Evolutionary conservation across 108 stramenopile genomes (phyloP).

Genomic region (Ochromonas danica): DNA sequence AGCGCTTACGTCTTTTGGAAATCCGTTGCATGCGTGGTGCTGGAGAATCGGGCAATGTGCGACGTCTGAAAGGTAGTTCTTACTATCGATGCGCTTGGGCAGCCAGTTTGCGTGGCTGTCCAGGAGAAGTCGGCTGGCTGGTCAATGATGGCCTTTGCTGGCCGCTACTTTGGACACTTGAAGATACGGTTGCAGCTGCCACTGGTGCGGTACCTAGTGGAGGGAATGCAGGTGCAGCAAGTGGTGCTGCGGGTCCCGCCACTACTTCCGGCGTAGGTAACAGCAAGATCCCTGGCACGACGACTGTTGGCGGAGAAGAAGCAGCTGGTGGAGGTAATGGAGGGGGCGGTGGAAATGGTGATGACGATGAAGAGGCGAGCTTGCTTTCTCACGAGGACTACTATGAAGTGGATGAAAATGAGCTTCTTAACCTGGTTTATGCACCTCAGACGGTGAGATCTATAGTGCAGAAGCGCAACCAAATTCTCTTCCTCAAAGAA

Average conservation of each 20-base stretch:
- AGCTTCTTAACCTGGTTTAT: slow-evolving; percentile 51
- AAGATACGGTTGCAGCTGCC: background rate
- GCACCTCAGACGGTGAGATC: slow-evolving; percentile 58
- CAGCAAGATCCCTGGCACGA: background rate
- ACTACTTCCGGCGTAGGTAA: background rate
- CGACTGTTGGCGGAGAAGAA: background rate
- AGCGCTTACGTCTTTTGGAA: slow-evolving; percentile 28
- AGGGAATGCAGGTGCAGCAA: background rate
- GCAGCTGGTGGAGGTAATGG: background rate
- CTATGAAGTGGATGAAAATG: background rate
- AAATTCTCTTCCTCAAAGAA: slow-evolving; percentile 57
- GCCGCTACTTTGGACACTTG: background rate
- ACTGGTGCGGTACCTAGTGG: background rate
- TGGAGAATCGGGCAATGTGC: background rate
- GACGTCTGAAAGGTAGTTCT: background rate
- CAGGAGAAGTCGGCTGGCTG: background rate
- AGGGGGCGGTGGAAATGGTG: background rate
- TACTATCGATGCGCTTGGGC: slow-evolving; percentile 1
- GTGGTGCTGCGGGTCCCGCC: background rate
- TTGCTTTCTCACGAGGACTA: background rate
- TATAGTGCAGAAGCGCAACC: slow-evolving; percentile 51
- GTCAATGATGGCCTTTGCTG: slow-evolving; percentile 26
- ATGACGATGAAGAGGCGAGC: slow-evolving; percentile 1
- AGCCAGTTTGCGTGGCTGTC: background rate
- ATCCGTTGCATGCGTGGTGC: background rate